Evolutionary conservation across 805 yeast genomes (phyloP).

Genomic region (Metschnikowia hibisci): DNA sequence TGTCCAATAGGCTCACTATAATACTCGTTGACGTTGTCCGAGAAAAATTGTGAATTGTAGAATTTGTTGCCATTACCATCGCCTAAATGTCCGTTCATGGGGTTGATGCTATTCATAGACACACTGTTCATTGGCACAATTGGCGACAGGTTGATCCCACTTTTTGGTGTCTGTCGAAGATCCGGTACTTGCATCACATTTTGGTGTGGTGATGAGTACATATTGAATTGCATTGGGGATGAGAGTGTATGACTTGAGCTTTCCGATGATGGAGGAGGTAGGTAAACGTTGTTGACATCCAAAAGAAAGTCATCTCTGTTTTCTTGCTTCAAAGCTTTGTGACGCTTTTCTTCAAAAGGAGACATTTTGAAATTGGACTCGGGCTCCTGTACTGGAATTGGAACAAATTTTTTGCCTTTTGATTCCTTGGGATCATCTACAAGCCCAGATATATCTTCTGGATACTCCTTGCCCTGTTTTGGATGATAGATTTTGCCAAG

Average conservation of each 20-base stretch:
- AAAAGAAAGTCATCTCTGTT: not conserved
- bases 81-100: not conserved
- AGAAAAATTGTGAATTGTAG: conserved; percentile 39
- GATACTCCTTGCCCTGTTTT: conserved; percentile 11
- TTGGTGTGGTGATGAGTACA: conserved; percentile 28
- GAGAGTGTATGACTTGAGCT: conserved; percentile 31
- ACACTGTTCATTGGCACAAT: conserved; percentile 7
- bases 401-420: conserved; percentile 28
- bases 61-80: conserved; percentile 21
- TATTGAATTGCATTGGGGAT: conserved; percentile 9
- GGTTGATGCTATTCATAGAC: not conserved
- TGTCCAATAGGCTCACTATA: conserved; percentile 17
- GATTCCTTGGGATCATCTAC: conserved; percentile 14
- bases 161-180: not conserved
- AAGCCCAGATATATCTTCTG: conserved; percentile 36
- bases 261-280: conserved; percentile 35
- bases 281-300: conserved; percentile 21
- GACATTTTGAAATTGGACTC: not conserved
- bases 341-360: not conserved
- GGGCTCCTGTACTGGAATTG: conserved; percentile 42
- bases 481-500: conserved; percentile 15
- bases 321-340: not conserved
- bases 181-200: not conserved
- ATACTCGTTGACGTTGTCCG: conserved; percentile 23
- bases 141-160: conserved; percentile 4